A percentile compares a stretch with the other conserved stretches of the same genome.
Conservation (phyloP, 2,329 filamentous ascomycete genomes). For the Elsinoe necatrix region DNA sequence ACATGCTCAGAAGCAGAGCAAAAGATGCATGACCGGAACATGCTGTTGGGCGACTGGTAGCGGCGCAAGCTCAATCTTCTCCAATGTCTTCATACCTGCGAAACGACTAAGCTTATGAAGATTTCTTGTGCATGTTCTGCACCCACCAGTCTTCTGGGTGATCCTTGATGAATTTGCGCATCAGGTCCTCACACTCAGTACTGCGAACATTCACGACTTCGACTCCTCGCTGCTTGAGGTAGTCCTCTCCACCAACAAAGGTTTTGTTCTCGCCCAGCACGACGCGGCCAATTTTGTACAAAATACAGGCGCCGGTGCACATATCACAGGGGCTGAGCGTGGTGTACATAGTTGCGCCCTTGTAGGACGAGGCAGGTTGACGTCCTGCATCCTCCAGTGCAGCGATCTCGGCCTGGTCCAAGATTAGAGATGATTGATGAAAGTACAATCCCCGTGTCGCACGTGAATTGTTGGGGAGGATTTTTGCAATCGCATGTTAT, state of each 20-base stretch:
- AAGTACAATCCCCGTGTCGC: constrained; percentile 18
- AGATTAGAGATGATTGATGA: not conserved
- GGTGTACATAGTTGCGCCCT: constrained; percentile 64
- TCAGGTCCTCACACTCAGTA: constrained; percentile 56
- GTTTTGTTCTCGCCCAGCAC: constrained; percentile 72
- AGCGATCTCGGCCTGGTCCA: constrained; percentile 60
- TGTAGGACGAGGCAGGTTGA: constrained; percentile 59
- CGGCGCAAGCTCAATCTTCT: constrained; percentile 22
- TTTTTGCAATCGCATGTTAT: constrained; percentile 69
- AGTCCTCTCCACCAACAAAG: constrained; percentile 64
- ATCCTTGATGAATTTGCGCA: constrained; percentile 63
- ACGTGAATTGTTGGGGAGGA: constrained; percentile 65
- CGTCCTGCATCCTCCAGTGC: constrained; percentile 67
- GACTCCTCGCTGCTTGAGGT: constrained; percentile 58
- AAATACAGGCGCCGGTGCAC: constrained; percentile 69
- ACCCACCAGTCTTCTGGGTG: constrained; percentile 62
- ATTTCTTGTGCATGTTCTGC: constrained; percentile 9
- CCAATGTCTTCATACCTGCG: constrained; percentile 34
- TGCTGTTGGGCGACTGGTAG: constrained; percentile 29
- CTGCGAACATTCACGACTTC: constrained; percentile 65
- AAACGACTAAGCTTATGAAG: constrained; percentile 12
- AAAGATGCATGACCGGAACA: constrained; percentile 31
- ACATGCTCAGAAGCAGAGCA: constrained; percentile 23
- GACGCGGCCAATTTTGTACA: constrained; percentile 66
- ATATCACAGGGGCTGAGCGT: constrained; percentile 73